Conservation (phyloP, 2,329 filamentous ascomycete species). For the Colletotrichum higginsianum region DNA sequence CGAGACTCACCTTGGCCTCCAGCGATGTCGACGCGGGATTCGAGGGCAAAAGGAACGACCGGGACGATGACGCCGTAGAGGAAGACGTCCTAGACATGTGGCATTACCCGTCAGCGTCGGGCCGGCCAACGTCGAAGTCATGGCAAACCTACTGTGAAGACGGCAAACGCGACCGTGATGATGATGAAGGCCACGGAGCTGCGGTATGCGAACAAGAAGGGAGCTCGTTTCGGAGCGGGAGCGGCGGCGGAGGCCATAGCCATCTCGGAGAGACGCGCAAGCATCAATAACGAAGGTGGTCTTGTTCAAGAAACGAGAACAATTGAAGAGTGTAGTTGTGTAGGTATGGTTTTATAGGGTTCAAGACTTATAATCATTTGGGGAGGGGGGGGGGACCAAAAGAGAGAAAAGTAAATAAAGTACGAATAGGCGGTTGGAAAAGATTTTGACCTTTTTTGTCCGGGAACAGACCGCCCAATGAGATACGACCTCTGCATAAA, state of each 20-base stretch:
- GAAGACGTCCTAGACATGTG: background rate
- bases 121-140: background rate
- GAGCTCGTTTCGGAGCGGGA: background rate
- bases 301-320: too few relatives aligned
- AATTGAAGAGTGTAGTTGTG: too few relatives aligned
- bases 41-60: background rate
- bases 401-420: too few relatives aligned
- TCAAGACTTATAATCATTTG: too few relatives aligned
- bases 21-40: background rate
- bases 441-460: too few relatives aligned
- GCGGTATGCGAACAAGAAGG: background rate
- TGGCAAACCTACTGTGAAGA: background rate
- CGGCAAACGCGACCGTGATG: background rate
- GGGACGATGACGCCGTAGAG: background rate
- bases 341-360: too few relatives aligned
- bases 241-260: background rate
- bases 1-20: background rate
- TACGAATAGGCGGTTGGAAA: too few relatives aligned
- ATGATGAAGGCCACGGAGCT: background rate
- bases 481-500: too few relatives aligned
- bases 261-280: too few relatives aligned
- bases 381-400: too few relatives aligned
- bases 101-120: background rate
- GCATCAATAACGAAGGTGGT: too few relatives aligned
- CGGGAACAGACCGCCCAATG: too few relatives aligned